Percentiles rank a stretch among this genome's conserved stretches.
These are phyloP conservation scores for Glycyrrhiza uralensis DNA, from an alignment of 306 rosid species.

Conservation along the genomic window DNA sequence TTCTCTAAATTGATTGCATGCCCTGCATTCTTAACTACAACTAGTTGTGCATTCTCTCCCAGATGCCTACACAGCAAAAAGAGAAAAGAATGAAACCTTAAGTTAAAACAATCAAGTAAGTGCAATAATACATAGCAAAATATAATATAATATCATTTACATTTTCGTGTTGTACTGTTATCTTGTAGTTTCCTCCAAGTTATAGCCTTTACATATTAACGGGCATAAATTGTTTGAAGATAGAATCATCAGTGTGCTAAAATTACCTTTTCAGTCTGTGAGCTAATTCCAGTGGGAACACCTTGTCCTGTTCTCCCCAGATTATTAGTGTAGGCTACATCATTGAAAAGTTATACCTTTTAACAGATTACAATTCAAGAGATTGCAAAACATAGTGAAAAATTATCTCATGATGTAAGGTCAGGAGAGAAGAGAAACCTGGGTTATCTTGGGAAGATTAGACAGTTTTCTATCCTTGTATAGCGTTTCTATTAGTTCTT, in stretches of 20 bases:
- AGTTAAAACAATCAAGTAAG: not conserved
- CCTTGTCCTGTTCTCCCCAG: constrained; percentile 85
- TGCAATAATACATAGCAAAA: not conserved
- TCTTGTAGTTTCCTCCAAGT: not conserved
- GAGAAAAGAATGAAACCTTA: not conserved
- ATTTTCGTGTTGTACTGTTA: not conserved
- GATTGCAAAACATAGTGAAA: not conserved
- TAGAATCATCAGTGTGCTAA: not conserved
- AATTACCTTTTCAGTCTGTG: constrained; percentile 68
- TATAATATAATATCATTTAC: not conserved
- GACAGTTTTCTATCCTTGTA: constrained; percentile 62
- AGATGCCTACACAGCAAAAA: constrained; percentile 54
- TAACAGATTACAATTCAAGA: constrained; percentile 4
- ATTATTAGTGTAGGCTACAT: constrained; percentile 73
- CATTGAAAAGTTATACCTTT: constrained; percentile 2
- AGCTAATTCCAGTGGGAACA: constrained; percentile 86
- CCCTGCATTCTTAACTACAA: constrained; percentile 71
- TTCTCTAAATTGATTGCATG: constrained; percentile 82
- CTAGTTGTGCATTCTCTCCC: constrained; percentile 67
- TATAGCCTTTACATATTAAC: not conserved
- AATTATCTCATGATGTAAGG: not conserved
- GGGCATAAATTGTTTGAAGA: constrained; percentile 4
- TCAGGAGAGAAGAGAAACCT: constrained; percentile 42
- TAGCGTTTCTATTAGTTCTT: constrained; percentile 57
- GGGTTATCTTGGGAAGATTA: constrained; percentile 76